A percentile compares a stretch with the other conserved stretches of the same genome.
phyloP scores from a whole-genome alignment of 2,329 filamentous ascomycete species.

The Colletotrichum somersetense region DNA sequence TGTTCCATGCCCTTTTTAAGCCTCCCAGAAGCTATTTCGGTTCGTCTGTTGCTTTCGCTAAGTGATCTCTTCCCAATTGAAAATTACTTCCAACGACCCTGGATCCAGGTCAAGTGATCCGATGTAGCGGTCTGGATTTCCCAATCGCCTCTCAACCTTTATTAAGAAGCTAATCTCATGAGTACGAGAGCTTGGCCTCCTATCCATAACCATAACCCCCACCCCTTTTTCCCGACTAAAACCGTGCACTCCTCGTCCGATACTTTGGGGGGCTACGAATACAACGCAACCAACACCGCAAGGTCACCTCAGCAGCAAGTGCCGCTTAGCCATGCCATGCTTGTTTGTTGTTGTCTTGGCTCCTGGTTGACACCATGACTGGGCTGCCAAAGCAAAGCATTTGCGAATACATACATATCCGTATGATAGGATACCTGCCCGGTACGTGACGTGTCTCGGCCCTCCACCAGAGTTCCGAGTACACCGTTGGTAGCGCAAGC shows the following conservation, averaged over 20 bases:
- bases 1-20: constrained; percentile 25
- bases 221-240: neutral
- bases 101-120: constrained; percentile 10
- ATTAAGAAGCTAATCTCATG: neutral
- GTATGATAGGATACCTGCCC: constrained; percentile 12
- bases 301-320: neutral
- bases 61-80: neutral
- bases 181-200: constrained; percentile 1
- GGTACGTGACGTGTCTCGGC: constrained; percentile 10
- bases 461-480: constrained; percentile 7
- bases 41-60: constrained; percentile 21
- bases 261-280: neutral
- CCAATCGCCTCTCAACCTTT: constrained; percentile 8
- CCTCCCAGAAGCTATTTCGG: constrained; percentile 29
- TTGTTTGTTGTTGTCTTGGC: constrained; percentile 27
- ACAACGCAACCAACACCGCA: neutral
- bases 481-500: constrained; percentile 19
- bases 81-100: neutral
- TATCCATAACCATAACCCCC: neutral
- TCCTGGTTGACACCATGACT: constrained; percentile 27
- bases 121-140: constrained; percentile 9
- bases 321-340: neutral
- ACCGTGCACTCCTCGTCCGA: neutral
- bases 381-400: constrained; percentile 20
- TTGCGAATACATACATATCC: neutral